Percentiles rank a stretch among this genome's conserved stretches.
These are phyloP conservation scores for Pestalotiopsis sp. DNA, from an alignment of 2,329 filamentous ascomycete species.

Conservation along the genomic window DNA sequence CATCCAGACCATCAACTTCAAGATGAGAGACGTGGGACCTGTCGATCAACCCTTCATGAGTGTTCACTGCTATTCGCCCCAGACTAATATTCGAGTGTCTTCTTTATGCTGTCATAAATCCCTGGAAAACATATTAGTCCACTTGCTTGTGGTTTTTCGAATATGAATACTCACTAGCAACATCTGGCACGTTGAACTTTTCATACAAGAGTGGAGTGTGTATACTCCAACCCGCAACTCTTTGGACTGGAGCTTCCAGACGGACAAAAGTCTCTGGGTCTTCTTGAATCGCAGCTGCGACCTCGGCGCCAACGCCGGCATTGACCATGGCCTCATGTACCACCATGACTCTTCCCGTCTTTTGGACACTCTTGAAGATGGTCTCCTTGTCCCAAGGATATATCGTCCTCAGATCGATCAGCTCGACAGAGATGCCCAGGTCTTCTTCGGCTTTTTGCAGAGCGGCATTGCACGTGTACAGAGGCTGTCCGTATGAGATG, in stretches of 20 bases:
- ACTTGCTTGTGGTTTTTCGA: not conserved
- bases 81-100: constrained; percentile 63
- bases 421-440: constrained; percentile 75
- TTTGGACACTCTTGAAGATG: constrained; percentile 79
- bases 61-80: no score
- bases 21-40: no score
- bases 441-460: constrained; percentile 76
- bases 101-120: constrained; percentile 73
- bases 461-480: constrained; percentile 81
- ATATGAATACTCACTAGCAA: constrained; percentile 71
- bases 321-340: constrained; percentile 95
- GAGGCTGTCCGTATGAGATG: constrained; percentile 85
- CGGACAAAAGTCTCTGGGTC: constrained; percentile 74
- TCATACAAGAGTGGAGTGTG: constrained; percentile 82
- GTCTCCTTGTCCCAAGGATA: constrained; percentile 91
- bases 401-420: constrained; percentile 85
- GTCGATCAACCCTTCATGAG: not conserved
- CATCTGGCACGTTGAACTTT: constrained; percentile 80
- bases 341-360: constrained; percentile 84
- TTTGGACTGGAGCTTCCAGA: constrained; percentile 81
- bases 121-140: constrained; percentile 46
- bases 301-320: constrained; percentile 84
- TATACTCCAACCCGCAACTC: constrained; percentile 88
- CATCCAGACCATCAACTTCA: no score
- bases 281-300: constrained; percentile 87